Base-by-base conservation (phyloP, 1,284 basidiomycete genomes). In the Microbotryum violaceum region DNA sequence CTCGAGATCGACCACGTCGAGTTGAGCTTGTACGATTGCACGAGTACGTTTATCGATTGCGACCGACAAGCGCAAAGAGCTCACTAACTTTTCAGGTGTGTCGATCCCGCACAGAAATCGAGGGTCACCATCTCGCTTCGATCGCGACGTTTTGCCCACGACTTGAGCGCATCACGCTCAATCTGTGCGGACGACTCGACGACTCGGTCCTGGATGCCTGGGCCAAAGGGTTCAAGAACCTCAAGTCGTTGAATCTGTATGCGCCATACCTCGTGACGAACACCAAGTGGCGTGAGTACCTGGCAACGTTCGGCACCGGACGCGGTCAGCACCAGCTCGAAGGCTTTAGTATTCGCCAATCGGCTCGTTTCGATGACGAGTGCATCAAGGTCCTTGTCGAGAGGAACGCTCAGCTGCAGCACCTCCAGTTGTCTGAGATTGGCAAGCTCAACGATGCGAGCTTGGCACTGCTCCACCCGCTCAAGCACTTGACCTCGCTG, bases 21-120 rank as follows among this genome's bases (percentile, higher is more conserved):
- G 7, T 78, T 98, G 45, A 83, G 81, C 0, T 77, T 98, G 54
- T 96, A 91, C 73, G 96, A 98, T 75, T 90, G 87, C 64, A 96
- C 93, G 1, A 85, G 90, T 92, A 27, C 27, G 27, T 27, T 27
- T 27, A 27, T 6, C 27, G 5, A 27, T 4, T 27, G 27, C 27
- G 27, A 27, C 27, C 6, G 27, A 5, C 27, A 5, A 27, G 27
- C 27, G 27, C 27, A 27, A 27, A 27, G 27, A 27, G 3, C 27
- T 27, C 27, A 27, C 27, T 27, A 27, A 42, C 16, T 10, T 49
- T 7, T 6, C n/a, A 3, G 16, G 5, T 8, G 12, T 16, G 12
- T 42, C 37, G 12, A 14, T 42, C 12, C 25, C 12, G 10, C 42
- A 5, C 67, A 91, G 89, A 85, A 51, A 80, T 96, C 31, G 76